These are phyloP conservation scores for Pestalotiopsis sp. DNA, from an alignment of 2,329 filamentous ascomycete genomes.

Conservation along the genomic window DNA sequence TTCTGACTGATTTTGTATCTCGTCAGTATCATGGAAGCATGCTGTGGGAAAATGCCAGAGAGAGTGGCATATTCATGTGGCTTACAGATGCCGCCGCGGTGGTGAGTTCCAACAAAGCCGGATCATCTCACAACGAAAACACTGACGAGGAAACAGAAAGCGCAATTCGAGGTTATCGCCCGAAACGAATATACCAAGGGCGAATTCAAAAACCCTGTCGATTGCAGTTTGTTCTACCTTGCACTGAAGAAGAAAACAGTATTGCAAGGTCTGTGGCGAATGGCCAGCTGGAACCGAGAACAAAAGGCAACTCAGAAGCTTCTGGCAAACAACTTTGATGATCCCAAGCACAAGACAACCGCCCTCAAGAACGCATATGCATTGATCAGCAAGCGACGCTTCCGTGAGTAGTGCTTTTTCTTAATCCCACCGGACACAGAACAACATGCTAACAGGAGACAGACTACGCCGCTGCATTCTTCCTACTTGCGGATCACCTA, in stretches of 20 bases:
- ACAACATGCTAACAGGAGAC: constrained; percentile 27
- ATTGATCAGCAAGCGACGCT: constrained; percentile 85
- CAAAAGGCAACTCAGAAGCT: constrained; percentile 79
- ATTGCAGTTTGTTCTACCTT: constrained; percentile 90
- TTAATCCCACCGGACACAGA: too few species aligned
- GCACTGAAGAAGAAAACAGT: constrained; percentile 90
- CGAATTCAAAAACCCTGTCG: constrained; percentile 85
- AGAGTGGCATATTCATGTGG: constrained; percentile 96
- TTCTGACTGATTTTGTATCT: constrained; percentile 81
- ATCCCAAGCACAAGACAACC: constrained; percentile 83
- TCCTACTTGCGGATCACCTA: constrained; percentile 83
- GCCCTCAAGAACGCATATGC: constrained; percentile 97
- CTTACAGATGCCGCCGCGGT: constrained; percentile 76
- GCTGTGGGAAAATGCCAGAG: constrained; percentile 81
- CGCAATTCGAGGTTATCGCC: constrained; percentile 87
- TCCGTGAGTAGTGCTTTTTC: constrained; percentile 57
- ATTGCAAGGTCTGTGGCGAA: constrained; percentile 89
- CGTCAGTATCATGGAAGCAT: constrained; percentile 78
- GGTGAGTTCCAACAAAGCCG: constrained; percentile 51
- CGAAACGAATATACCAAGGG: constrained; percentile 90
- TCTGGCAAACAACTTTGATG: constrained; percentile 87
- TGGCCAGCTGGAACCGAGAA: constrained; percentile 87
- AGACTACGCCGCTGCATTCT: constrained; percentile 96
- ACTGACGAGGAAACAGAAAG: constrained; percentile 47
- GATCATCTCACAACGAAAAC: background rate